Conservation (phyloP, 257 asterid species). For the Fraxinus anomala region DNA sequence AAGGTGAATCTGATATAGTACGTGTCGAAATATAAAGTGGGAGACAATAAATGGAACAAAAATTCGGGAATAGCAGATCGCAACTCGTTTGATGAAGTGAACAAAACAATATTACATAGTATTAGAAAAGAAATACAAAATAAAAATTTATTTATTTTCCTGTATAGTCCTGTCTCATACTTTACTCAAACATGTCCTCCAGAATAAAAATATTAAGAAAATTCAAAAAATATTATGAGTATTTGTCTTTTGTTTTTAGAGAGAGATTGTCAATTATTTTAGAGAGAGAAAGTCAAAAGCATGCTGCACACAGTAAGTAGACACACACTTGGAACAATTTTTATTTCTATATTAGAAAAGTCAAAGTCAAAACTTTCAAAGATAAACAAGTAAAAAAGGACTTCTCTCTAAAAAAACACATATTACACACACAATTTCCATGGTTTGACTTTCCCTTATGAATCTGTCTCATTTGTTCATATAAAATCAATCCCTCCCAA, state of each 20-base stretch:
- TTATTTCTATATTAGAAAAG: conserved; percentile 19
- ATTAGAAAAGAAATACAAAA: too few relatives aligned
- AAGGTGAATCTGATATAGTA: neutral
- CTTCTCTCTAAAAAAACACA: conserved; percentile 17
- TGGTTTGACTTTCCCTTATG: conserved; percentile 48
- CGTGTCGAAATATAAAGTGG: neutral
- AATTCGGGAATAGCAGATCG: neutral
- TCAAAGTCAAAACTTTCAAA: conserved; percentile 23
- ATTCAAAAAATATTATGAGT: too few relatives aligned
- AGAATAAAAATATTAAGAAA: too few relatives aligned
- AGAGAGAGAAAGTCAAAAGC: conserved; percentile 21
- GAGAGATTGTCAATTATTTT: neutral
- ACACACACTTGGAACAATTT: conserved; percentile 14
- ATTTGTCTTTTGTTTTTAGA: neutral
- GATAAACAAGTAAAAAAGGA: neutral
- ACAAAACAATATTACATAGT: neutral
- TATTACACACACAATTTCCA: conserved; percentile 35
- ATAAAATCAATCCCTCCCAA: conserved; percentile 20
- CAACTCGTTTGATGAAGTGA: neutral
- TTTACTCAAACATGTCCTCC: too few relatives aligned
- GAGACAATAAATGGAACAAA: neutral
- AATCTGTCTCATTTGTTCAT: conserved; percentile 19
- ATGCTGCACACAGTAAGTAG: conserved; percentile 18
- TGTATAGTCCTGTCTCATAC: too few relatives aligned
- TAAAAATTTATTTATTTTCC: too few relatives aligned